A percentile compares a stretch with the other conserved stretches of the same genome.
Conservation (phyloP, 495 filamentous ascomycete species). For the Penicillium bialowiezense region DNA sequence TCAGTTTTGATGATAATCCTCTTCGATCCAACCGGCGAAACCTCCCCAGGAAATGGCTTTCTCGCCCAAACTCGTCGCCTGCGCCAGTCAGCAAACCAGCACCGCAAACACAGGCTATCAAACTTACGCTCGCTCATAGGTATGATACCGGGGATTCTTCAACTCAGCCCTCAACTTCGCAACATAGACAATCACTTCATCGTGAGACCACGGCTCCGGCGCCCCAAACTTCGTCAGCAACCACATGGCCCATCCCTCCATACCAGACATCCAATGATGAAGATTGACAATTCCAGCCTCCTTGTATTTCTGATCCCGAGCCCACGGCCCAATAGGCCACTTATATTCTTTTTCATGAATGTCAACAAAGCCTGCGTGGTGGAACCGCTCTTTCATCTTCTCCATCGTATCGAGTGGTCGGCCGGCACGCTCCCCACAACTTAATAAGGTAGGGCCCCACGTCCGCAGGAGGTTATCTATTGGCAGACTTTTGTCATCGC, state of each 20-base stretch:
- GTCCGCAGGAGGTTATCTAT: constrained; percentile 24
- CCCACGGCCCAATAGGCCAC: constrained; percentile 24
- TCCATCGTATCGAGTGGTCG: constrained; percentile 13
- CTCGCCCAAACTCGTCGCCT: constrained; percentile 13
- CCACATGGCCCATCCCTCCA: constrained; percentile 29
- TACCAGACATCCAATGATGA: constrained; percentile 20
- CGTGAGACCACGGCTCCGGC: constrained; percentile 21
- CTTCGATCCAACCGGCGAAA: constrained; percentile 45
- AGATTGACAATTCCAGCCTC: constrained; percentile 19
- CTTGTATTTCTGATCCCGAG: constrained; percentile 18
- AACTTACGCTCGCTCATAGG: constrained; percentile 18
- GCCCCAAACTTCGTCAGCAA: constrained; percentile 22
- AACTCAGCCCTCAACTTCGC: constrained; percentile 19
- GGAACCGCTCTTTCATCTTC: constrained; percentile 19
- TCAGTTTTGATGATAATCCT: background rate
- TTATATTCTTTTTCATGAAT: constrained; percentile 16
- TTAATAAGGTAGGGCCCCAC: constrained; percentile 16
- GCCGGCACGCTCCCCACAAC: constrained; percentile 14
- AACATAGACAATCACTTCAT: constrained; percentile 23
- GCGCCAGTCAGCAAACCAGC: background rate
- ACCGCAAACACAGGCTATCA: background rate
- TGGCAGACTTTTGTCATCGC: constrained; percentile 42
- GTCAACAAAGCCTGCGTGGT: constrained; percentile 32
- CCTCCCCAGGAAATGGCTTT: constrained; percentile 53
- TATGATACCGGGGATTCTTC: constrained; percentile 20